These are phyloP conservation scores for Angophora floribunda DNA, from an alignment of 345 rosid species.

Conservation along the genomic window DNA sequence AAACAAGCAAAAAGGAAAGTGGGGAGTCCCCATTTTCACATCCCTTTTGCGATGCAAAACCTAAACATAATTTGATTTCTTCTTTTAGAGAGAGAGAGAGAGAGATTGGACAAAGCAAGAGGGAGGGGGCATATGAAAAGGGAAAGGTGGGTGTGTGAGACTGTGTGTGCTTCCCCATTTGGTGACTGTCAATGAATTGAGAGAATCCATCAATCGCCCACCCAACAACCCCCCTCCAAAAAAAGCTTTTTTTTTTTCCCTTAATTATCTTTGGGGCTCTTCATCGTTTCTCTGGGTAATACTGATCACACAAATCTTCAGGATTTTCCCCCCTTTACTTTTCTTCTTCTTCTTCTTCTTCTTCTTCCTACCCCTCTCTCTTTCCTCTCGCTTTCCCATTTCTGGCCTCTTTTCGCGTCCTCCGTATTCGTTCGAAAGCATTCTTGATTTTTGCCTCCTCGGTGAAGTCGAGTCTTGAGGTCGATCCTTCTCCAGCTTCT, in stretches of 20 bases:
- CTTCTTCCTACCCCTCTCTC: background rate
- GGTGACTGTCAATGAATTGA: background rate
- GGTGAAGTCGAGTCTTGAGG: background rate
- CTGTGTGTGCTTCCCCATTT: background rate
- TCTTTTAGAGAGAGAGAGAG: background rate
- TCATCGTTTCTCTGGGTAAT: background rate
- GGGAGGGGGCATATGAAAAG: background rate
- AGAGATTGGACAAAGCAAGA: background rate
- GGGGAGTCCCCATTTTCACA: background rate
- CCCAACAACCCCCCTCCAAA: background rate
- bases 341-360: background rate
- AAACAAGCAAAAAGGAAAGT: background rate
- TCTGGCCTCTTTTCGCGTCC: background rate
- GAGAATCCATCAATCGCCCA: background rate
- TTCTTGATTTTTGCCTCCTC: background rate
- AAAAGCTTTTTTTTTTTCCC: background rate
- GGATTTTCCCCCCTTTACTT: background rate
- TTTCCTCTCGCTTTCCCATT: background rate
- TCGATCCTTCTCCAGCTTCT: background rate
- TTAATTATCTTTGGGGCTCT: background rate
- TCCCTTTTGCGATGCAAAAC: background rate
- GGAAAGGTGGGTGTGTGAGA: background rate
- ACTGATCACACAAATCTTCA: background rate
- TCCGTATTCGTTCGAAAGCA: background rate
- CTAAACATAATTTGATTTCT: background rate